Conservation (phyloP, 2,329 filamentous ascomycete genomes). For the Fusarium falciforme region DNA sequence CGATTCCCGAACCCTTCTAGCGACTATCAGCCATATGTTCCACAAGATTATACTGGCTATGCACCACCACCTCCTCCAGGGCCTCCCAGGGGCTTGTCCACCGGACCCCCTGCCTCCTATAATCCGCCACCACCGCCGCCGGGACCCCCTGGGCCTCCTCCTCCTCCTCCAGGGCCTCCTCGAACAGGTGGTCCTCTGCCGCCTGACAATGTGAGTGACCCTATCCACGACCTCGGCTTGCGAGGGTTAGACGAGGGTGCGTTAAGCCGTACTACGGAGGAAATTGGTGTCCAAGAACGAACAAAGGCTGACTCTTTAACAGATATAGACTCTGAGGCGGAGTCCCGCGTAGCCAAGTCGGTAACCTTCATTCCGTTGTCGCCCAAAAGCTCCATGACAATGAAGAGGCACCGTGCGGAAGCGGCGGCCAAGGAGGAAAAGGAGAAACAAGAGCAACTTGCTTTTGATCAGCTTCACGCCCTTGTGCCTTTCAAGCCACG, state of each 20-base stretch:
- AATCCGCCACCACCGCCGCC: slow-evolving; percentile 20
- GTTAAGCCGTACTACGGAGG: slow-evolving; percentile 47
- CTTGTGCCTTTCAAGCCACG: slow-evolving; percentile 29
- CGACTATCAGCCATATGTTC: slow-evolving; percentile 56
- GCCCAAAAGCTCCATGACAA: slow-evolving; percentile 60
- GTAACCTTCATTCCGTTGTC: slow-evolving; percentile 63
- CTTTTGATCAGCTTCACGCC: slow-evolving; percentile 31
- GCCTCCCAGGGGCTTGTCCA: slow-evolving; percentile 36
- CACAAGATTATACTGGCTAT: slow-evolving; percentile 56
- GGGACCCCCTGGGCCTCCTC: slow-evolving; percentile 48
- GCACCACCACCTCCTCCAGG: slow-evolving; percentile 54
- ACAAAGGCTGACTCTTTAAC: slow-evolving; percentile 34
- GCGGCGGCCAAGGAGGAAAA: slow-evolving; percentile 40
- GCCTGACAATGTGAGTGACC: slow-evolving; percentile 59
- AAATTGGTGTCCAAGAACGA: slow-evolving; percentile 5
- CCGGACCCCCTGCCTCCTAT: slow-evolving; percentile 7
- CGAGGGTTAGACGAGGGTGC: slow-evolving; percentile 52
- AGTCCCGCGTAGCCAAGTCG: slow-evolving; percentile 48
- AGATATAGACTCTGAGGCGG: slow-evolving; percentile 48
- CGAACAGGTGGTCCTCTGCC: slow-evolving; percentile 48
- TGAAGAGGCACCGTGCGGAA: slow-evolving; percentile 54
- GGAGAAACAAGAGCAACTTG: slow-evolving; percentile 27
- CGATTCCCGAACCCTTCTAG: slow-evolving; percentile 50
- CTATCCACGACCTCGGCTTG: slow-evolving; percentile 44
- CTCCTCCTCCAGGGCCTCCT: slow-evolving; percentile 50